Conservation (phyloP, 2,329 filamentous ascomycete genomes). For the Chaetomium sp. region DNA sequence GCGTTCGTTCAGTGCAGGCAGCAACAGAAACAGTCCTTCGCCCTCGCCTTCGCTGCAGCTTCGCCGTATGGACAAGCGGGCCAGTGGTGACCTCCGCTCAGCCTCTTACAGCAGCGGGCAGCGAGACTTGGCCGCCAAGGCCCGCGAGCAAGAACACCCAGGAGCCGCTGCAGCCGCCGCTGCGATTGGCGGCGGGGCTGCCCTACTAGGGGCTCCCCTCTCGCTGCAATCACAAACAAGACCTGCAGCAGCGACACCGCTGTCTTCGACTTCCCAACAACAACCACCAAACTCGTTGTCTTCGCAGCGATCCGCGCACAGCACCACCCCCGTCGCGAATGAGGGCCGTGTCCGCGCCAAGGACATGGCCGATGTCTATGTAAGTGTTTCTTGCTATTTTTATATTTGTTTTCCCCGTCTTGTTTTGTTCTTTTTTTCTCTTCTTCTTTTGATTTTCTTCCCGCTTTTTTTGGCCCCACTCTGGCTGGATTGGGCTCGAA, state of each 20-base stretch:
- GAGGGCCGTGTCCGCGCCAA: slow-evolving; percentile 78
- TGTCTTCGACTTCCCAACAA: neutral
- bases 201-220: neutral
- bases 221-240: slow-evolving; percentile 1
- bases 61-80: slow-evolving; percentile 58
- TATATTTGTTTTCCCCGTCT: neutral
- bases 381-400: slow-evolving; percentile 50
- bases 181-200: too few relatives aligned
- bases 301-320: slow-evolving; percentile 20
- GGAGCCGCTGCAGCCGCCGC: neutral
- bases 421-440: slow-evolving; percentile 7
- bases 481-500: neutral
- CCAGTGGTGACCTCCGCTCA: slow-evolving; percentile 72
- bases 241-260: slow-evolving; percentile 10
- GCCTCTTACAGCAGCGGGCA: slow-evolving; percentile 61
- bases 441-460: neutral
- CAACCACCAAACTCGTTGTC: neutral
- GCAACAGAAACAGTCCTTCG: slow-evolving; percentile 41
- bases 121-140: slow-evolving; percentile 36
- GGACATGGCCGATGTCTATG: slow-evolving; percentile 90
- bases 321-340: slow-evolving; percentile 66
- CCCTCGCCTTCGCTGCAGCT: slow-evolving; percentile 49
- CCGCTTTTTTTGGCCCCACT: neutral
- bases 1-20: slow-evolving; percentile 59
- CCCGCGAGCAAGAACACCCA: slow-evolving; percentile 25